phyloP scores from a whole-genome alignment of 23 red algal species.

The Gracilaria vermiculophylla region DNA sequence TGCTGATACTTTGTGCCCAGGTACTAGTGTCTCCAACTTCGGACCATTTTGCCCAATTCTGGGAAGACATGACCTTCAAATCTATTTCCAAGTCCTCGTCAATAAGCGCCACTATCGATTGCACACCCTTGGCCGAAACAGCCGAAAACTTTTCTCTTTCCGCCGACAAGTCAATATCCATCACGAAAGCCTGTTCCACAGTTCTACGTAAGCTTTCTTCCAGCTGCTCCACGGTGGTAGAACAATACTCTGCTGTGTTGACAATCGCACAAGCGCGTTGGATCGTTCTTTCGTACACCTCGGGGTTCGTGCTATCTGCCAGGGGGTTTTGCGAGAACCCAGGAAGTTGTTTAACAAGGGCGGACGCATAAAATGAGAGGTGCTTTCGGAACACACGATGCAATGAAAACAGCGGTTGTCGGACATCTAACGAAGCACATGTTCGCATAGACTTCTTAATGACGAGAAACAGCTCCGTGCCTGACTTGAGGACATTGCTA shows the following conservation, averaged over 20 bases:
- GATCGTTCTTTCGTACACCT: conserved; percentile 24
- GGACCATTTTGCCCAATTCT: conserved; percentile 61
- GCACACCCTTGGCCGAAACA: conserved; percentile 71
- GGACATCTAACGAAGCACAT: conserved; percentile 74
- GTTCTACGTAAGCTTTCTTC: conserved; percentile 64
- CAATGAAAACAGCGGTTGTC: conserved; percentile 89
- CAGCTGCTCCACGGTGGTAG: conserved; percentile 75
- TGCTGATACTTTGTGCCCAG: conserved; percentile 55
- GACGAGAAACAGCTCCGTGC: conserved; percentile 84
- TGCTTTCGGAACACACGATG: conserved; percentile 84
- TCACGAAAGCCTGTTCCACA: conserved; percentile 72
- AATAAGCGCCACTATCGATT: conserved; percentile 59
- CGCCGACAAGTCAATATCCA: conserved; percentile 59
- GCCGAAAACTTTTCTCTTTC: conserved; percentile 84
- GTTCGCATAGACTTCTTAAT: conserved; percentile 92
- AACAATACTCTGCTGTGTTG: conserved; percentile 83
- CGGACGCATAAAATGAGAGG: conserved; percentile 68
- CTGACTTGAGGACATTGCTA: conserved; percentile 62
- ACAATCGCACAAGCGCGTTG: conserved; percentile 60
- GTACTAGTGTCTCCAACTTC: conserved; percentile 87
- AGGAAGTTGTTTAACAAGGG: conserved; percentile 67
- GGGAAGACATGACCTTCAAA: conserved; percentile 46
- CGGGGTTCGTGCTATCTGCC: conserved; percentile 45
- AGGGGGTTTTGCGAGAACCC: conserved; percentile 33
- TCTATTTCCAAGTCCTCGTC: conserved; percentile 69